These are phyloP conservation scores for Boletus sensibilis DNA, from an alignment of 768 basidiomycete genomes.

Conservation along the genomic window DNA sequence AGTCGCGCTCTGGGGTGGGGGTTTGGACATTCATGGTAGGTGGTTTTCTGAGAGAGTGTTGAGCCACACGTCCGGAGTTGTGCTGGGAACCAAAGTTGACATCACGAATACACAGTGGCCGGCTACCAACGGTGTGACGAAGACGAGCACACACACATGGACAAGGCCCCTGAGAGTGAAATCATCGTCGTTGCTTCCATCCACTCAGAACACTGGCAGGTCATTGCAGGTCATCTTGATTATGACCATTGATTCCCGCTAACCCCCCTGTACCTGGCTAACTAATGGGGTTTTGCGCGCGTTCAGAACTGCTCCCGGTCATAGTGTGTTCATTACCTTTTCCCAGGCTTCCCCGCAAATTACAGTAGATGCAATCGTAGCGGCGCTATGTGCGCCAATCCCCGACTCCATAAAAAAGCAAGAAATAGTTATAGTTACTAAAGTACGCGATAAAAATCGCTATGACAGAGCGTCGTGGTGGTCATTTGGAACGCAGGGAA, in stretches of 20 bases:
- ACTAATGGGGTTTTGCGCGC: not conserved
- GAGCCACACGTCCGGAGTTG: not conserved
- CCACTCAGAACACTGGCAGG: not conserved
- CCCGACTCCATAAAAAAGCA: too few relatives aligned
- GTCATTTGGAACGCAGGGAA: too few relatives aligned
- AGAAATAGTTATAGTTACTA: too few relatives aligned
- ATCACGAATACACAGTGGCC: conserved; percentile 4
- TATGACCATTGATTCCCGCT: not conserved
- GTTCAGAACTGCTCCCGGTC: not conserved
- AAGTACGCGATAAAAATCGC: too few relatives aligned
- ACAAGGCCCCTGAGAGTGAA: not conserved
- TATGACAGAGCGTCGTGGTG: too few relatives aligned
- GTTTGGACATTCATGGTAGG: conserved; percentile 48
- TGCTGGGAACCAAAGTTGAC: conserved; percentile 7
- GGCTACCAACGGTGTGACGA: not conserved
- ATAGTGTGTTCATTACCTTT: not conserved
- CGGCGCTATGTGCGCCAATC: too few relatives aligned
- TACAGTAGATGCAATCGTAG: too few relatives aligned
- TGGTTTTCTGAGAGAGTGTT: not conserved
- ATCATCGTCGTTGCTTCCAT: not conserved
- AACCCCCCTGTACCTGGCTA: not conserved
- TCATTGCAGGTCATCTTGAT: not conserved
- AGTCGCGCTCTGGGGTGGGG: conserved; percentile 58
- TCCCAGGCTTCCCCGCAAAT: conserved; percentile 2
- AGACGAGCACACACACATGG: not conserved